These are phyloP conservation scores for Dissophora globulifera DNA, from an alignment of 192 early-diverging fungal species.

Conservation along the genomic window DNA sequence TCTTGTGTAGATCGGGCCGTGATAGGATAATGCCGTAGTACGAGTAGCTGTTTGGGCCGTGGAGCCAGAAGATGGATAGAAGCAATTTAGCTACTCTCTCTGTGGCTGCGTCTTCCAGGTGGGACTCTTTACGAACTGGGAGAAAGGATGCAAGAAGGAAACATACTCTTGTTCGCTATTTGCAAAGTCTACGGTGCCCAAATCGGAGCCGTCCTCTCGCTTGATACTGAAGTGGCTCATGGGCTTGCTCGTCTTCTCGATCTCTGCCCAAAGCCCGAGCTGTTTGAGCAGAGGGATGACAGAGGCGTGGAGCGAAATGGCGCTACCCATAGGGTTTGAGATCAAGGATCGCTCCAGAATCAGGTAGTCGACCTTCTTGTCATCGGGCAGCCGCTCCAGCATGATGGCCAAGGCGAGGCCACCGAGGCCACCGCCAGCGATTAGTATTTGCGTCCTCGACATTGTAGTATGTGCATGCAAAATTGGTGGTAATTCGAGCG, in stretches of 20 bases:
- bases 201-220: slow-evolving; percentile 41
- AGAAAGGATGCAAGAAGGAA: too few species aligned
- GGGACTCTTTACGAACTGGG: too few species aligned
- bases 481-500: too few species aligned
- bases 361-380: slow-evolving; percentile 46
- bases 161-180: slow-evolving; percentile 35
- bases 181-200: slow-evolving; percentile 39
- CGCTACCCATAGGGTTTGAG: slow-evolving; percentile 34
- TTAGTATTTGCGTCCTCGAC: slow-evolving; percentile 36
- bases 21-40: slow-evolving; percentile 37
- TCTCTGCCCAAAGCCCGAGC: slow-evolving; percentile 33
- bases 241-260: slow-evolving; percentile 36
- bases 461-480: slow-evolving; percentile 1
- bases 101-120: background rate
- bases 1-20: slow-evolving; percentile 31
- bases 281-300: slow-evolving; percentile 42
- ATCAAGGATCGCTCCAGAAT: slow-evolving; percentile 32
- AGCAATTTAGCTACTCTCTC: too few species aligned
- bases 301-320: slow-evolving; percentile 42
- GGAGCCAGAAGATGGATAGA: too few species aligned
- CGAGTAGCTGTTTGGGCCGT: slow-evolving; percentile 18
- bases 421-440: slow-evolving; percentile 40
- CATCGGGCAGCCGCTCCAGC: slow-evolving; percentile 40
- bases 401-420: slow-evolving; percentile 39
- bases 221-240: slow-evolving; percentile 54